These are phyloP conservation scores for Chloromonas sp. DNA, from an alignment of 163 green algal genomes.

Conservation along the genomic window DNA sequence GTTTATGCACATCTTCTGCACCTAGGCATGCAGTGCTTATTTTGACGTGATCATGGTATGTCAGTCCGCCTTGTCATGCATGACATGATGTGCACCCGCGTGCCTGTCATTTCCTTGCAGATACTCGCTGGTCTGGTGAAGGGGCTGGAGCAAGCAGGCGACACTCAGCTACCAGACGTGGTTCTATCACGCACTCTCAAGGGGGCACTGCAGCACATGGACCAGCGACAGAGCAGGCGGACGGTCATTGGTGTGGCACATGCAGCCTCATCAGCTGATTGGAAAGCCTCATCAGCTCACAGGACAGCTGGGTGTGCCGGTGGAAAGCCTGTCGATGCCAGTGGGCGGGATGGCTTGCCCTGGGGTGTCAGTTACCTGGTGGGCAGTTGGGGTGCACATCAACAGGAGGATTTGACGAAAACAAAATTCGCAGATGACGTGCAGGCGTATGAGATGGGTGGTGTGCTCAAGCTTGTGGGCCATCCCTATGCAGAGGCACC, in stretches of 20 bases:
- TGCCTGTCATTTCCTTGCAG: background rate
- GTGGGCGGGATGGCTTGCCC: background rate
- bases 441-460: background rate
- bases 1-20: background rate
- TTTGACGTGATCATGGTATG: background rate
- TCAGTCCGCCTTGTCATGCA: background rate
- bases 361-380: background rate
- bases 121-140: constrained; percentile 4
- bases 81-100: background rate
- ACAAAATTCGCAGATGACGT: no score
- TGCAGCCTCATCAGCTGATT: background rate
- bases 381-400: background rate
- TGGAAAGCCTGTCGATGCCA: background rate
- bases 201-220: background rate
- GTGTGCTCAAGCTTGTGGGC: background rate
- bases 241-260: background rate
- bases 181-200: constrained; percentile 1
- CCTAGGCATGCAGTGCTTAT: background rate
- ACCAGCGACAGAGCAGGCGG: background rate
- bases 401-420: background rate
- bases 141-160: constrained; percentile 8
- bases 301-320: background rate
- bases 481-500: background rate
- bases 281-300: background rate
- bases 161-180: background rate